phyloP scores from a whole-genome alignment of 2,329 filamentous ascomycete genomes.

The Talaromyces sp. region DNA sequence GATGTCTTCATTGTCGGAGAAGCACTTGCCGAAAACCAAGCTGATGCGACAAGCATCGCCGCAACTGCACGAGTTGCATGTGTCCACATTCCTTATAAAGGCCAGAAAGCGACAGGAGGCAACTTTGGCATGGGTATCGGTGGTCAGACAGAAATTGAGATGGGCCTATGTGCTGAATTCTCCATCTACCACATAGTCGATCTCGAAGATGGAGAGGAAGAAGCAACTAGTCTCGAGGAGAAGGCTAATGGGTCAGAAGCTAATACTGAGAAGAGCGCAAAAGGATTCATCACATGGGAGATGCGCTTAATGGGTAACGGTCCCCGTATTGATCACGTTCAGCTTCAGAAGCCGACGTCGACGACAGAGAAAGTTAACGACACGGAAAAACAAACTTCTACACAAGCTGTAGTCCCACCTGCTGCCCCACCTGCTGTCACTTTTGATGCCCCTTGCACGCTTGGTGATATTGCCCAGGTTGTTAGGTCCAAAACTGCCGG shows the following conservation, averaged over 20 bases:
- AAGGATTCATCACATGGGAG: too few species aligned
- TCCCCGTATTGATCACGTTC: too few species aligned
- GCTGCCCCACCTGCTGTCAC: too few species aligned
- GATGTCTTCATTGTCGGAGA: background rate
- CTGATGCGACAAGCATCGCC: background rate
- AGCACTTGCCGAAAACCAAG: background rate
- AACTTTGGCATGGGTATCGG: background rate
- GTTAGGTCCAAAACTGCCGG: conserved; percentile 2
- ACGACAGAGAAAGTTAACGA: too few species aligned
- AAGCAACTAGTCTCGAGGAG: background rate
- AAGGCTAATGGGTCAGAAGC: background rate
- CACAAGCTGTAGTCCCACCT: too few species aligned
- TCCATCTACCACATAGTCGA: conserved; percentile 6
- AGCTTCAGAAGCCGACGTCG: too few species aligned
- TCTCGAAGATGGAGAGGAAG: conserved; percentile 5
- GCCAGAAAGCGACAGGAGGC: background rate
- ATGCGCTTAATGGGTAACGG: too few species aligned
- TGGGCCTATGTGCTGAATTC: background rate
- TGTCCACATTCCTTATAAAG: background rate
- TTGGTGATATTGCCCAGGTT: background rate
- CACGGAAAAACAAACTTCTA: too few species aligned
- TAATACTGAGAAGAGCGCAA: background rate
- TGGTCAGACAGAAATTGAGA: background rate
- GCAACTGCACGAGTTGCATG: background rate
- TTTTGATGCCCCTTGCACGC: background rate